Conservation (phyloP, 202 grass and related monocot genomes). For the Dendrocalamus latiflorus region DNA sequence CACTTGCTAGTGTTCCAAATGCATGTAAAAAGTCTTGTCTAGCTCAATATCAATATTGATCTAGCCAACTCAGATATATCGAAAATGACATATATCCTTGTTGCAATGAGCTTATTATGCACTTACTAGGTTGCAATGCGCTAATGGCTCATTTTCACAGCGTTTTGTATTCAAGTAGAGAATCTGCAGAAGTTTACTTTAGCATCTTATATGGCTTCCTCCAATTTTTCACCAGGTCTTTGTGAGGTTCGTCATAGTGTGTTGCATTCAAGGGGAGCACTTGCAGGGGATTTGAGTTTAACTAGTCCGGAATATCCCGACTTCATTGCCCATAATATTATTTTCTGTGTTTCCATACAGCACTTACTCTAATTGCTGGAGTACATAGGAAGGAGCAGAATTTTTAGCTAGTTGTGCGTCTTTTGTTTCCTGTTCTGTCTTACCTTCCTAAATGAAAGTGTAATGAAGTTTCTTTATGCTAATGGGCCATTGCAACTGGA, state of each 20-base stretch:
- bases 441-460: background rate
- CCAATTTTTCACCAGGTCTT: background rate
- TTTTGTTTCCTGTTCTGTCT: background rate
- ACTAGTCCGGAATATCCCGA: background rate
- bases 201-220: background rate
- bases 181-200: background rate
- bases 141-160: background rate
- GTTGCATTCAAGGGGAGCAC: background rate
- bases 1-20: too few species aligned
- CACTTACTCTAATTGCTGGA: background rate
- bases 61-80: too few species aligned
- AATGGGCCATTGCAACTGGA: background rate
- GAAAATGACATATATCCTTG: too few species aligned
- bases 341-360: background rate
- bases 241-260: background rate
- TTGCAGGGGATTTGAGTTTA: background rate
- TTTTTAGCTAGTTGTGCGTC: background rate
- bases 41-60: too few species aligned
- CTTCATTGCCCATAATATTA: background rate
- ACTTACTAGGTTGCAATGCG: background rate
- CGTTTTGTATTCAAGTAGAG: background rate
- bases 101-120: background rate
- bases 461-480: background rate
- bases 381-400: background rate
- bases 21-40: too few species aligned